Percentiles rank a stretch among this genome's conserved stretches.
Evolutionary conservation across 805 yeast genomes (phyloP).

Genomic region (Metschnikowia orientalis): DNA sequence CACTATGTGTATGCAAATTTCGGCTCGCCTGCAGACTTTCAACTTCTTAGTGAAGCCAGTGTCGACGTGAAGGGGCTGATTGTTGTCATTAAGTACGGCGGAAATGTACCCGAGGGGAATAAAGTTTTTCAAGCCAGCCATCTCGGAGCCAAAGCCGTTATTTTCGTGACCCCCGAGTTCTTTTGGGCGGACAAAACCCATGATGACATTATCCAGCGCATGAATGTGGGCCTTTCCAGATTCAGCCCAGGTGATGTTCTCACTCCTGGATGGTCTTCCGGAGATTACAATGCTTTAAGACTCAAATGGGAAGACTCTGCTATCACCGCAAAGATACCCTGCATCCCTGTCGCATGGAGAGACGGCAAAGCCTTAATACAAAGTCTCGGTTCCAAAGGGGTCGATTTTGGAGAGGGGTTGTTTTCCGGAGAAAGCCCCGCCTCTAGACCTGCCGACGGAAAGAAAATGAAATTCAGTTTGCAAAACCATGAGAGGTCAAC

Average conservation of each 20-base stretch:
- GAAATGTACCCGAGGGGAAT: slow-evolving; percentile 32
- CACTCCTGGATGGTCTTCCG: slow-evolving; percentile 70
- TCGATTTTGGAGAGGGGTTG: slow-evolving; percentile 25
- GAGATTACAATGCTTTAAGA: slow-evolving; percentile 35
- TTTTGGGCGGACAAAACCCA: slow-evolving; percentile 16
- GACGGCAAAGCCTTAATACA: slow-evolving; percentile 47
- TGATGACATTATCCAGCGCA: slow-evolving; percentile 47
- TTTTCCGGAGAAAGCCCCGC: slow-evolving; percentile 23
- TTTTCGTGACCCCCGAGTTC: slow-evolving; percentile 49
- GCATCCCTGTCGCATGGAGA: slow-evolving; percentile 70
- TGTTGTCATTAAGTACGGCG: slow-evolving; percentile 58
- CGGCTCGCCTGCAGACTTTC: slow-evolving; percentile 58
- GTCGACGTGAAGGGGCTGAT: slow-evolving; percentile 47
- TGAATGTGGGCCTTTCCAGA: slow-evolving; percentile 56
- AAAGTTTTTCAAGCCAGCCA: slow-evolving; percentile 48
- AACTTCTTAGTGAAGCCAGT: slow-evolving; percentile 29
- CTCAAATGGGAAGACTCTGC: slow-evolving; percentile 43
- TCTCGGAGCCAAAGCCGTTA: slow-evolving; percentile 57
- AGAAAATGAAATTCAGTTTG: slow-evolving; percentile 24
- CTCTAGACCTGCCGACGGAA: slow-evolving; percentile 8
- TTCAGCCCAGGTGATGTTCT: slow-evolving; percentile 72
- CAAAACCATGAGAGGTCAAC: slow-evolving; percentile 43
- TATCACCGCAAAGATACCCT: slow-evolving; percentile 66
- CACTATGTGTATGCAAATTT: slow-evolving; percentile 59
- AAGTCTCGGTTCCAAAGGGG: slow-evolving; percentile 27